Evolutionary conservation across 139 green algal species (phyloP).

Genomic region (Desmodesmus armatus): DNA sequence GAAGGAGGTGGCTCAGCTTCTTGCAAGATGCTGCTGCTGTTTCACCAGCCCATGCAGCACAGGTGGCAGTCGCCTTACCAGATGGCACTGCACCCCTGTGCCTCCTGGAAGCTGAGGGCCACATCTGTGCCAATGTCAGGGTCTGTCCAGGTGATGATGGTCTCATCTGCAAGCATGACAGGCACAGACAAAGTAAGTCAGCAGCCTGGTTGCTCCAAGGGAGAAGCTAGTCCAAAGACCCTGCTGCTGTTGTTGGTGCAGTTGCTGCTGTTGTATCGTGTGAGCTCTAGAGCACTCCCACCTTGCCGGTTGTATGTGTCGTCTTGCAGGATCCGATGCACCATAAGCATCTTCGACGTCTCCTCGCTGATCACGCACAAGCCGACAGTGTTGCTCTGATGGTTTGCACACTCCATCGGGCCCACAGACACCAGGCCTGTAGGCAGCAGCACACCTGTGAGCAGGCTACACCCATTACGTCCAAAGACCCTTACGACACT

Average conservation of each 20-base stretch:
- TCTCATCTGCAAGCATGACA: constrained; percentile 80
- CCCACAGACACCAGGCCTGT: constrained; percentile 22
- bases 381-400: constrained; percentile 82
- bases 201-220: neutral
- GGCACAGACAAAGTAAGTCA: neutral
- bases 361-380: constrained; percentile 94
- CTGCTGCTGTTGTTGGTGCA: too few species aligned
- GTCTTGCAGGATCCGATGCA: constrained; percentile 87
- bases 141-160: constrained; percentile 98
- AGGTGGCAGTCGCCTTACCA: too few species aligned
- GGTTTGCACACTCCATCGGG: constrained; percentile 48
- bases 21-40: constrained; percentile 19
- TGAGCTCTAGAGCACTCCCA: constrained; percentile 46
- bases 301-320: constrained; percentile 91
- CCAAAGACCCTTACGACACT: neutral
- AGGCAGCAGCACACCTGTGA: too few species aligned
- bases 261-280: neutral
- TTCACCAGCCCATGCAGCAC: too few species aligned
- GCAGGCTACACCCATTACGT: neutral
- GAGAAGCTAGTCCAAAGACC: too few species aligned
- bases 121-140: constrained; percentile 90
- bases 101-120: constrained; percentile 97
- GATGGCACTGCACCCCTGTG: constrained; percentile 87
- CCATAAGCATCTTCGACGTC: constrained; percentile 81
- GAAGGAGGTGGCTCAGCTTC: neutral